Base-by-base conservation (phyloP, 2,329 filamentous ascomycete genomes). In the Ophiostoma angusticollis region DNA sequence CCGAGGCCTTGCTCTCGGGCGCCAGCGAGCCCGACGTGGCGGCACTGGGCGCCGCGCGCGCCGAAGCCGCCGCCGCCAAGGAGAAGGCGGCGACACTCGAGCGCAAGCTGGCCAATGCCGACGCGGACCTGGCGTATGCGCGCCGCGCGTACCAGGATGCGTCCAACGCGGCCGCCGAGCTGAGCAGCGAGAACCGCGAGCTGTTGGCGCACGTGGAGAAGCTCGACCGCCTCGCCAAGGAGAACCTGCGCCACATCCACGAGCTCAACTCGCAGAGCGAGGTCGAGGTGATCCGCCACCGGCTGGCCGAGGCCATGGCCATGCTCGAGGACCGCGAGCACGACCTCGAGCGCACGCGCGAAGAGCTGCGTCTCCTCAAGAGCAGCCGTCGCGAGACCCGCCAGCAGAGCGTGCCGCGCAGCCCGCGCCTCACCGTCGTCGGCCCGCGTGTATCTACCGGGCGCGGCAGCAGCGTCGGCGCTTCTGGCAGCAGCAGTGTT, bases 111-210 rank as follows among this genome's bases (percentile, higher is more conserved):
- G 44, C 47, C 3, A 48, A 48, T 12, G 45, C 54, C 2, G 56
- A 68, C 21, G 60, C 59, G 12, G 70, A 76, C 4, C 58, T 67
- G 19, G 70, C 75, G 2, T 83, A 76, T 49, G 59, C 65, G 11
- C 67, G 72, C 37, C 62, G 63, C 4, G 60, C 67, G 9, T 83
- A 81, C 49, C 77, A 80, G 48, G 61, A 68, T 17, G 67, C 70
- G 1, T 73, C 71, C 8, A 63, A 64, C 23, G 54, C 60, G 1
- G 65, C 64, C 3, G 58, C 59, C 12, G 59, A 62, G 13, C 55
- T 74, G 3, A 55, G 58, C 16, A 50, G 56, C 2, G 65, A 73
- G 48, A 70, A 69, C 46, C 54, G 54, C 14, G 56, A 61, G 7
- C 59, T 78, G 2, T 59, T 61, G 37, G 51, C 50, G 9, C 55